These are phyloP conservation scores for Sarocladium strictum DNA, from an alignment of 2,329 filamentous ascomycete species.

Conservation along the genomic window DNA sequence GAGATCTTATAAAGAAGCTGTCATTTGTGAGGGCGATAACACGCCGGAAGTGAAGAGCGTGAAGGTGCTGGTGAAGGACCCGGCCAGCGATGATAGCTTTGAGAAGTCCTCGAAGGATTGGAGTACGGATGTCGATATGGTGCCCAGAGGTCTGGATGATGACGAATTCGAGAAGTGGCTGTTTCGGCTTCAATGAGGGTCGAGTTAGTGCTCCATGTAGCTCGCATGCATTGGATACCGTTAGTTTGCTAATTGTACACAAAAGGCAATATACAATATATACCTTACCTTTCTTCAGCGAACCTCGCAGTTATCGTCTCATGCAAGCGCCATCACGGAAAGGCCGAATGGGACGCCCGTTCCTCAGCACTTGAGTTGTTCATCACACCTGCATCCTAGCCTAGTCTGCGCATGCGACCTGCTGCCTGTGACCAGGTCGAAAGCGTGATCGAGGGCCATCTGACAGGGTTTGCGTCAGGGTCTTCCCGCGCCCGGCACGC, in stretches of 20 bases:
- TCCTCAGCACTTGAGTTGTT: no score
- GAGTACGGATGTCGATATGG: conserved; percentile 1
- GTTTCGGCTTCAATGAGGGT: neutral
- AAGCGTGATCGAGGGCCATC: neutral
- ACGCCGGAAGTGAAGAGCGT: neutral
- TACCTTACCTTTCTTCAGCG: no score
- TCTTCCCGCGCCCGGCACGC: neutral
- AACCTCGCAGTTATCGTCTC: no score
- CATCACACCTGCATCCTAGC: no score
- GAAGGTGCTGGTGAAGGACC: neutral
- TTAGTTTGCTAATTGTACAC: neutral
- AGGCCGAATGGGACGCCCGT: no score
- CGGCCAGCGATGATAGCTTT: neutral
- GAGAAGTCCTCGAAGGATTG: neutral
- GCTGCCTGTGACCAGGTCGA: neutral
- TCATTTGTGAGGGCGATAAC: neutral
- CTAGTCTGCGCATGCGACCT: no score
- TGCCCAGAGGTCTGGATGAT: neutral
- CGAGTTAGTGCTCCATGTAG: no score
- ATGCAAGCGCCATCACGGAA: no score
- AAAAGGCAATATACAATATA: no score
- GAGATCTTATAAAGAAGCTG: neutral
- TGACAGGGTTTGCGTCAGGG: neutral
- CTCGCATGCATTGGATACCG: neutral
- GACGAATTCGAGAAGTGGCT: neutral